Percentiles rank a stretch among this genome's conserved stretches.
Evolutionary conservation across 2,329 filamentous ascomycete genomes (phyloP).

Genomic region (Fusarium solani-melongenae): DNA sequence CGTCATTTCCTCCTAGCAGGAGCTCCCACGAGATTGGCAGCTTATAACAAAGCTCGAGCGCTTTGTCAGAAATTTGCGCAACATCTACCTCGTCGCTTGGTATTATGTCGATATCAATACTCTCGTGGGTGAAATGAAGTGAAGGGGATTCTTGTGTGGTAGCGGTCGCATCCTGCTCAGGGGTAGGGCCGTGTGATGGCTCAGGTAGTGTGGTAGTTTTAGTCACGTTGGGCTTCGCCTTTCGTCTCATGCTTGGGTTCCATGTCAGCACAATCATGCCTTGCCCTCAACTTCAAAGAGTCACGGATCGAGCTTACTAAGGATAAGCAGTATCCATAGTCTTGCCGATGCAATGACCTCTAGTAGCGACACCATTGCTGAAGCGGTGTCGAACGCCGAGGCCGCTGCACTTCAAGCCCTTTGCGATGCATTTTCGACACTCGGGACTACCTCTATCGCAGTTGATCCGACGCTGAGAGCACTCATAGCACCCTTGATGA

Average conservation of each 20-base stretch:
- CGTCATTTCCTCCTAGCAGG: neutral
- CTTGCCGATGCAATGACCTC: slow-evolving; percentile 17
- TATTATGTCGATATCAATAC: neutral
- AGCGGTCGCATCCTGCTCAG: neutral
- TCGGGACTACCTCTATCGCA: neutral
- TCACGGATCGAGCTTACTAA: neutral
- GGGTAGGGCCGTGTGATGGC: neutral
- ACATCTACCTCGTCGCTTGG: neutral
- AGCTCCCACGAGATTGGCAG: neutral
- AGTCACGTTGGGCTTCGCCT: neutral
- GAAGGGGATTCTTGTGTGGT: neutral
- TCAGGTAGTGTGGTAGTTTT: neutral
- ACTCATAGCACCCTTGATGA: neutral
- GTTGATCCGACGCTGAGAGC: neutral
- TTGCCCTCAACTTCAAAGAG: neutral
- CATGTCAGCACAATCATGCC: neutral
- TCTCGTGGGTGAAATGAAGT: neutral
- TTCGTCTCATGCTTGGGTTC: neutral
- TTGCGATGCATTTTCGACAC: slow-evolving; percentile 5
- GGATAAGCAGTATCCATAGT: slow-evolving; percentile 3
- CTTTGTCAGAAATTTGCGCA: neutral
- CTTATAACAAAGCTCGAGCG: neutral
- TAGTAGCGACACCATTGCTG: slow-evolving; percentile 11
- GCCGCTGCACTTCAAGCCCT: slow-evolving; percentile 15
- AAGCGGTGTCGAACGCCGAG: slow-evolving; percentile 12